These are phyloP conservation scores for Pyrenula massariospora DNA, from an alignment of 495 filamentous ascomycete species.

Conservation along the genomic window DNA sequence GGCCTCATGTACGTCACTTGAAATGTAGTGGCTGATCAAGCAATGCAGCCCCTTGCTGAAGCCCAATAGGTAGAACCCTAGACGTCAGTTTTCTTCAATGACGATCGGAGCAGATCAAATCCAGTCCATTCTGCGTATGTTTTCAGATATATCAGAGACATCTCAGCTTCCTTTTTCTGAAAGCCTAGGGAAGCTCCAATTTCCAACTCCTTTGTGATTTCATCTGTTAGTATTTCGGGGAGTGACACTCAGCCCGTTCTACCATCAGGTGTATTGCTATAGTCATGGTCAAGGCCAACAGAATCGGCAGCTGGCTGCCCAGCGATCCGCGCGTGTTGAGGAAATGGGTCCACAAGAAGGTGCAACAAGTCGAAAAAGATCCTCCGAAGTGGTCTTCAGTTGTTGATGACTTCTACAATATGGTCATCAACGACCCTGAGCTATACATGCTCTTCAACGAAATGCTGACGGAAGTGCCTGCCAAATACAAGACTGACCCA, in stretches of 20 bases:
- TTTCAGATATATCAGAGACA: too few species aligned
- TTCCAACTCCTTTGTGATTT: too few species aligned
- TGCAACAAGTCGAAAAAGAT: slow-evolving; percentile 32
- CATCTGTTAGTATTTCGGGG: too few species aligned
- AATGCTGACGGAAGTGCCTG: slow-evolving; percentile 61
- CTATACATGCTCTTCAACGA: not conserved
- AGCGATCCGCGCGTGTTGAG: slow-evolving; percentile 36
- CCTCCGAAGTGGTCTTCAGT: slow-evolving; percentile 30
- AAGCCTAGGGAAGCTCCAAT: too few species aligned
- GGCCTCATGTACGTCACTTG: too few species aligned
- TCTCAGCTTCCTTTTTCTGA: too few species aligned
- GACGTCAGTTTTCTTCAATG: too few species aligned
- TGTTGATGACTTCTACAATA: slow-evolving; percentile 4
- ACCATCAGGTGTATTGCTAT: not conserved
- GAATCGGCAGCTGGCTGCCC: slow-evolving; percentile 38
- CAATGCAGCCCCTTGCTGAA: too few species aligned
- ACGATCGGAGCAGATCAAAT: too few species aligned
- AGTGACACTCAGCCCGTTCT: not conserved
- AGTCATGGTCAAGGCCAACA: not conserved
- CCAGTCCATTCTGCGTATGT: too few species aligned
- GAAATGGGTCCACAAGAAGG: slow-evolving; percentile 32
- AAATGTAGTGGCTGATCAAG: too few species aligned
- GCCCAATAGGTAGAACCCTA: too few species aligned
- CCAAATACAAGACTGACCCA: slow-evolving; percentile 43
- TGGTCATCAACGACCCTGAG: not conserved